Conservation (phyloP, 169 alveolate genomes). For the Plasmodium ovale region DNA sequence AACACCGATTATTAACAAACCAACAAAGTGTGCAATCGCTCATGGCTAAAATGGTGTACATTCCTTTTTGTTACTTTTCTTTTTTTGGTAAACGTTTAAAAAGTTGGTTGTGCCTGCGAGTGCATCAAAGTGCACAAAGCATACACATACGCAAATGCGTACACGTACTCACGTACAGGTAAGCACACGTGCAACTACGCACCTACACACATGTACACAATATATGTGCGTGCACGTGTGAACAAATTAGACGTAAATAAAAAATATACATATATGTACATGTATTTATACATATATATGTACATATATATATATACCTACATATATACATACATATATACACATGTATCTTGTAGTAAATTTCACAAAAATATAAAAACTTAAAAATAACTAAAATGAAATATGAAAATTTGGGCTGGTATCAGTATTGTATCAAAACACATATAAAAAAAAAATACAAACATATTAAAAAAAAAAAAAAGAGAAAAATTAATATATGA, state of each 20-base stretch:
- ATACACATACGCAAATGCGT: conserved; percentile 19
- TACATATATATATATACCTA: too few relatives aligned
- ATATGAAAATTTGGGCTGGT: background rate
- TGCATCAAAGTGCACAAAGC: conserved; percentile 52
- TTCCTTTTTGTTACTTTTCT: too few relatives aligned
- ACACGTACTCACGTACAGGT: background rate
- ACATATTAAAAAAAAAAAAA: too few relatives aligned
- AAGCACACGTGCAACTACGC: background rate
- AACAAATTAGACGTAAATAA: background rate
- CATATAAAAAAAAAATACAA: background rate
- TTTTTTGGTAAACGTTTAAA: background rate
- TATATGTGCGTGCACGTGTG: too few relatives aligned
- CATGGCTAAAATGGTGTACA: background rate
- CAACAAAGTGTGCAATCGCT: too few relatives aligned
- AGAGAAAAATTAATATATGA: background rate
- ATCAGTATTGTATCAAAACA: background rate
- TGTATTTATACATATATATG: background rate
- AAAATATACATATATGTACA: background rate
- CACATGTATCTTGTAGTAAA: too few relatives aligned
- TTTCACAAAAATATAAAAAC: background rate
- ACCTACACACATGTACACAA: background rate
- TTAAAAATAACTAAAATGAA: background rate
- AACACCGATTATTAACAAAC: too few relatives aligned
- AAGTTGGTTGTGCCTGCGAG: background rate
- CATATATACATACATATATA: background rate